Conservation (phyloP, 129 eudicot species). For the Flaveria sonorensis region DNA sequence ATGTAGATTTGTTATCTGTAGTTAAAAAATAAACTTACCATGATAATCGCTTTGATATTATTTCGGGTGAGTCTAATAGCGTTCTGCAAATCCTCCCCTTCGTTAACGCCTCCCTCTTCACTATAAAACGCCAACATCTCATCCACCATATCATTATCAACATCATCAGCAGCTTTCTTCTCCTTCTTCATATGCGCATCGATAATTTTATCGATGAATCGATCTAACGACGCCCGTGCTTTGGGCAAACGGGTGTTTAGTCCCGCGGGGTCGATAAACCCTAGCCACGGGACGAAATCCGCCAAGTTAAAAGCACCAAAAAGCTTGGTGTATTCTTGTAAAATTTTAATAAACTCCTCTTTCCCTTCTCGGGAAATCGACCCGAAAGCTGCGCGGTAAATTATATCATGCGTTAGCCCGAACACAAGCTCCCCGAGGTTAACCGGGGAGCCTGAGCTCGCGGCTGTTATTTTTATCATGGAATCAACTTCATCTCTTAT, state of each 20-base stretch:
- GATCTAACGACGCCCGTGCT: constrained; percentile 68
- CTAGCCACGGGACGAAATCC: constrained; percentile 71
- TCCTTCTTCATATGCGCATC: constrained; percentile 65
- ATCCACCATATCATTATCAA: constrained; percentile 73
- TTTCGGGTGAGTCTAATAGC: constrained; percentile 60
- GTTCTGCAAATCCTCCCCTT: constrained; percentile 71
- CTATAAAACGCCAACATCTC: constrained; percentile 72
- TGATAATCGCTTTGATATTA: constrained; percentile 85
- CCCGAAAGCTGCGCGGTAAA: constrained; percentile 90
- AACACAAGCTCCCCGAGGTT: constrained; percentile 80
- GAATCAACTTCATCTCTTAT: constrained; percentile 72
- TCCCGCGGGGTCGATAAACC: constrained; percentile 74
- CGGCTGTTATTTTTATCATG: constrained; percentile 50
- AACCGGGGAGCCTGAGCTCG: constrained; percentile 47
- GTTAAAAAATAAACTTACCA: constrained; percentile 46
- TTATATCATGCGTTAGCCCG: constrained; percentile 67
- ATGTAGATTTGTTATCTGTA: not conserved
- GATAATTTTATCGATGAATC: constrained; percentile 73
- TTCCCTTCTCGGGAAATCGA: constrained; percentile 61
- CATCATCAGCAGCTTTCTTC: constrained; percentile 20
- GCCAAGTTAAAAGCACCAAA: constrained; percentile 88
- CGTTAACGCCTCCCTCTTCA: constrained; percentile 50
- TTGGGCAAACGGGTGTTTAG: constrained; percentile 50
- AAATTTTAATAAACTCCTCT: constrained; percentile 72
- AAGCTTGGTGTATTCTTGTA: constrained; percentile 81